Base-by-base conservation (phyloP, 1,284 basidiomycete species). In the Sphaerobolus stellatus region DNA sequence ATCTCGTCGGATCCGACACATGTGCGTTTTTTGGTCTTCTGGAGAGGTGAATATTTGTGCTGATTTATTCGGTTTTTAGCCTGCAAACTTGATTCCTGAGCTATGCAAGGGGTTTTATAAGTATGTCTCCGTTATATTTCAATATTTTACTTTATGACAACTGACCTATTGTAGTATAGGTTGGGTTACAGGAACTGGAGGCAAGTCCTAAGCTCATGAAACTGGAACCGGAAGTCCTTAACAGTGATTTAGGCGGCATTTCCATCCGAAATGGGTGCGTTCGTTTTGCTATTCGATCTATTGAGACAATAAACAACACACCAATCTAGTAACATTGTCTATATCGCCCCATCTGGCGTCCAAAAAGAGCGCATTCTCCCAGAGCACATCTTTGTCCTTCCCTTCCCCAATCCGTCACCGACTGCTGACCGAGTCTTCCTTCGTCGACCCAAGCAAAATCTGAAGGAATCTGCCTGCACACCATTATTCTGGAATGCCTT, bases 401-500 rank as follows among this genome's bases (percentile, higher is more conserved):
- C 88, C 1, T 91, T 81, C 62, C 86, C 87, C 0, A 85, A 88
- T 62, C 68, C 76, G 1, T 81, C 82, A 29, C 83, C 85, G 1
- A 79, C 84, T 53, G 75, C 77, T 8, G 82, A 88, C 64, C 80
- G 89, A 48, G 75, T 84, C 57, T 91, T 92, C 70, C 78, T 92
- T 48, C 81, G 90, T 48, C 81, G 84, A 29, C 90, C 91, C 2
- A 73, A 73, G 14, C 69, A 76, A 58, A 80, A 82, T 60, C 74
- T 92, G 58, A 90, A 87, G 62, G 89, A 92, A 64, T 88, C 86
- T 1, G 87, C 87, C 1, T 92, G 90, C 68, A 93, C 91, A 0
- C 92, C 91, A 6, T 73, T 94, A n/a, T 94, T 94, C 74, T 93
- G 89, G 88, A 92, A 92, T 66, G 90, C 91, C 2, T 94, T 92